Evolutionary conservation across 2,329 filamentous ascomycete species (phyloP).

Genomic region (Sporothrix mexicana): DNA sequence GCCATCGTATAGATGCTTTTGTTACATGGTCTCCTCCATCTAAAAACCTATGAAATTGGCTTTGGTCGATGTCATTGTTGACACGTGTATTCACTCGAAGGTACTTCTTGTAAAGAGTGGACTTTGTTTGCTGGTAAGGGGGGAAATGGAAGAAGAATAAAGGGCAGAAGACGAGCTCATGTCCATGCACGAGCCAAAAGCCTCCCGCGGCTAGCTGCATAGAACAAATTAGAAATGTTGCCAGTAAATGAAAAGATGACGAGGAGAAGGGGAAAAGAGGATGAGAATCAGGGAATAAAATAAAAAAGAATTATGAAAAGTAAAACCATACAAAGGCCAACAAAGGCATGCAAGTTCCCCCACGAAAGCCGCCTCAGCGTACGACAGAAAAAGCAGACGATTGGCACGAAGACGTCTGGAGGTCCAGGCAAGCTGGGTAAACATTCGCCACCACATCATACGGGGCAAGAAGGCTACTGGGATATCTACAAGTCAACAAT

Average conservation of each 20-base stretch:
- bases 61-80: neutral
- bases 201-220: conserved; percentile 7
- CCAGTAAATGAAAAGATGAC: neutral
- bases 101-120: neutral
- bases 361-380: conserved; percentile 7
- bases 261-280: neutral
- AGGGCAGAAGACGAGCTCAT: no score
- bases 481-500: neutral
- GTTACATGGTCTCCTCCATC: no score
- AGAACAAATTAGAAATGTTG: conserved; percentile 24
- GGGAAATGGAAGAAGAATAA: no score
- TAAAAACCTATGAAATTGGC: no score
- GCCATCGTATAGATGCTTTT: no score
- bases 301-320: neutral
- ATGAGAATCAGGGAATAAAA: neutral
- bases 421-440: neutral
- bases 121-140: neutral
- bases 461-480: neutral
- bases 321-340: neutral
- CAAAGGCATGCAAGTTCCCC: neutral
- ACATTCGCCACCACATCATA: conserved; percentile 1
- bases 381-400: neutral
- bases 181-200: conserved; percentile 4
- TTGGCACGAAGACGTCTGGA: neutral
- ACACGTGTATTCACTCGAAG: neutral